Evolutionary conservation across 805 yeast species (phyloP).

Genomic region (Ogataea philodendri): DNA sequence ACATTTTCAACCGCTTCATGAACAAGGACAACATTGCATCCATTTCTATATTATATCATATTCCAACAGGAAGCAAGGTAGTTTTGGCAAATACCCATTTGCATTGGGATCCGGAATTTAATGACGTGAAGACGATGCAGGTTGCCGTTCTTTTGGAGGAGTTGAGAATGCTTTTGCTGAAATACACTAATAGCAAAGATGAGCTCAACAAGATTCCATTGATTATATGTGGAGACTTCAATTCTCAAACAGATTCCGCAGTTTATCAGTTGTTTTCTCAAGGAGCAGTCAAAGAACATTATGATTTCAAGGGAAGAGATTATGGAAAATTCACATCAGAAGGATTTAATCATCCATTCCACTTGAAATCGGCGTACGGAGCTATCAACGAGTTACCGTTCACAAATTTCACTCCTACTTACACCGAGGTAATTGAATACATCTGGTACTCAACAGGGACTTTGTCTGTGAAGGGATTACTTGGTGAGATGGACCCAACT

Average conservation of each 20-base stretch:
- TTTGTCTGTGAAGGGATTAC: slow-evolving; percentile 78
- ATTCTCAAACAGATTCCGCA: slow-evolving; percentile 82
- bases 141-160: slow-evolving; percentile 90
- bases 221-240: slow-evolving; percentile 92
- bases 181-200: slow-evolving; percentile 32
- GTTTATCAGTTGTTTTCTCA: slow-evolving; percentile 86
- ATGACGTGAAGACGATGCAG: slow-evolving; percentile 95
- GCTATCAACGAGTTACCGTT: slow-evolving; percentile 87
- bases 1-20: slow-evolving; percentile 93
- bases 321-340: slow-evolving; percentile 89
- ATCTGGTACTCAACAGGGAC: slow-evolving; percentile 87
- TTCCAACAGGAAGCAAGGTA: slow-evolving; percentile 65
- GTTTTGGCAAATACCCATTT: slow-evolving; percentile 87
- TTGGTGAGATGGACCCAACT: slow-evolving; percentile 79
- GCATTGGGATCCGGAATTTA: slow-evolving; percentile 97
- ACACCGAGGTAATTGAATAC: slow-evolving; percentile 91
- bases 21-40: slow-evolving; percentile 92
- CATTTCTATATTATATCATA: slow-evolving; percentile 70
- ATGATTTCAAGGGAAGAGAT: slow-evolving; percentile 79
- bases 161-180: slow-evolving; percentile 62
- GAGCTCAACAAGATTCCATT: slow-evolving; percentile 56
- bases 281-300: slow-evolving; percentile 75
- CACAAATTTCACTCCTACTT: slow-evolving; percentile 91
- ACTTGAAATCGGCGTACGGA: slow-evolving; percentile 81
- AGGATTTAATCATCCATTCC: slow-evolving; percentile 79